Evolutionary conservation across 106 monocot genomes (phyloP).

Genomic region (Dendrobium chrysotoxum): DNA sequence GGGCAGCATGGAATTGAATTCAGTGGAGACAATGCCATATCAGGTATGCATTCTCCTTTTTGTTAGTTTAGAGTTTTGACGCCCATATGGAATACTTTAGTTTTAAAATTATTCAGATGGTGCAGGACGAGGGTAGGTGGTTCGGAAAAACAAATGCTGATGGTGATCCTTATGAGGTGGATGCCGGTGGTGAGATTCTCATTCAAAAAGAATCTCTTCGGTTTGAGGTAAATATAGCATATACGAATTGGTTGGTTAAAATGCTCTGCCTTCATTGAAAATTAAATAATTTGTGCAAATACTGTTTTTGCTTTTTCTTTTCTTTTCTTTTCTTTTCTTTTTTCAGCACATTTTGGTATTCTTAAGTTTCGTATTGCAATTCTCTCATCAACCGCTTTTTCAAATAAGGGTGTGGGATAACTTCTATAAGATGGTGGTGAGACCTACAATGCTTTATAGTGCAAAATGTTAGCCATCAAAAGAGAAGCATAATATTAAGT

Average conservation of each 20-base stretch:
- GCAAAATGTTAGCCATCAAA: no score
- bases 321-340: neutral
- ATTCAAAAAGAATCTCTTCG: constrained; percentile 45
- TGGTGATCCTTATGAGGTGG: neutral
- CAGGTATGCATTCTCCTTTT: neutral
- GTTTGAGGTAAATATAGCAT: constrained; percentile 54
- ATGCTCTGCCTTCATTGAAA: neutral
- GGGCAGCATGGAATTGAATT: neutral
- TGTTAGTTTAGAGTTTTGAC: neutral
- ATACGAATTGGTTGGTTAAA: neutral
- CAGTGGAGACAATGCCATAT: neutral
- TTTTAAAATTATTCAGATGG: neutral
- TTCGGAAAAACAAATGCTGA: constrained; percentile 3
- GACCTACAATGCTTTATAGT: no score
- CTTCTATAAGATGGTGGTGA: no score
- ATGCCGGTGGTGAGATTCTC: constrained; percentile 15
- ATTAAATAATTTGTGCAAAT: neutral
- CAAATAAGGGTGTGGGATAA: no score
- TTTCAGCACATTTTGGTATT: neutral
- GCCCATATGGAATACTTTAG: neutral
- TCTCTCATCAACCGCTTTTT: neutral
- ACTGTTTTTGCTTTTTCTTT: neutral
- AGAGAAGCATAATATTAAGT: no score
- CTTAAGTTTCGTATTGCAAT: neutral
- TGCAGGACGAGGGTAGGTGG: constrained; percentile 18